Percentiles rank a stretch among this genome's conserved stretches.
phyloP scores from a whole-genome alignment of 768 basidiomycete genomes.

The Crepidotus variabilis region DNA sequence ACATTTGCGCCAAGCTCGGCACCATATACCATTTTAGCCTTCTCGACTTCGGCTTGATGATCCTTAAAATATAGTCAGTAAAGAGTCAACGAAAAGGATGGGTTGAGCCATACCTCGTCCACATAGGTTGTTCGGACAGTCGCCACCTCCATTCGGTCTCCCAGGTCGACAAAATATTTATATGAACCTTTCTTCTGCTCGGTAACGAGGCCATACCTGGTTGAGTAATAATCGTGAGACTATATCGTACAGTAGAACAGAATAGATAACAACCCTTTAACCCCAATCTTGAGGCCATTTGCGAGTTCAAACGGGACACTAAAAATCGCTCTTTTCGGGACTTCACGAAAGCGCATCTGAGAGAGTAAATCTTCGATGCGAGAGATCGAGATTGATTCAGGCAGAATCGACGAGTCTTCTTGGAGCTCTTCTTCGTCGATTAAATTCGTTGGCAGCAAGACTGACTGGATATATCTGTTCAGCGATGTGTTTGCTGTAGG shows the following conservation, averaged over 20 bases:
- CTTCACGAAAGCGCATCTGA: constrained; percentile 80
- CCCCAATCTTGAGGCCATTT: constrained; percentile 67
- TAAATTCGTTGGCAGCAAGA: constrained; percentile 52
- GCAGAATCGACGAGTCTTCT: constrained; percentile 43
- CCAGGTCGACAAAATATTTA: constrained; percentile 80
- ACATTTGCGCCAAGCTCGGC: constrained; percentile 32
- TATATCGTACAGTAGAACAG: not conserved
- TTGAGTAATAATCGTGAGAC: not conserved
- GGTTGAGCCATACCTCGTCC: constrained; percentile 55
- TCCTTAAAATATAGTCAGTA: constrained; percentile 25
- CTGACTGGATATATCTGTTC: constrained; percentile 36
- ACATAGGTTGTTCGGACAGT: constrained; percentile 66
- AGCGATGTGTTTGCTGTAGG: not conserved
- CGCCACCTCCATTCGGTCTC: constrained; percentile 75
- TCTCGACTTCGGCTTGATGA: constrained; percentile 42
- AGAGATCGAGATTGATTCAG: constrained; percentile 72
- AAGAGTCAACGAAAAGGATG: not conserved
- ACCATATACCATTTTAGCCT: constrained; percentile 42
- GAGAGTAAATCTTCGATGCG: constrained; percentile 72
- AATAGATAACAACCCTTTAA: constrained; percentile 62
- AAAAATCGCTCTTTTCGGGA: constrained; percentile 80
- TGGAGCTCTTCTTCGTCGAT: constrained; percentile 49
- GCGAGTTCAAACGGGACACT: constrained; percentile 79
- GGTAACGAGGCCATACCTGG: constrained; percentile 83
- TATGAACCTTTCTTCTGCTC: constrained; percentile 83